Conservation (phyloP, 1,284 basidiomycete species). For the Tilletia walkeri region DNA sequence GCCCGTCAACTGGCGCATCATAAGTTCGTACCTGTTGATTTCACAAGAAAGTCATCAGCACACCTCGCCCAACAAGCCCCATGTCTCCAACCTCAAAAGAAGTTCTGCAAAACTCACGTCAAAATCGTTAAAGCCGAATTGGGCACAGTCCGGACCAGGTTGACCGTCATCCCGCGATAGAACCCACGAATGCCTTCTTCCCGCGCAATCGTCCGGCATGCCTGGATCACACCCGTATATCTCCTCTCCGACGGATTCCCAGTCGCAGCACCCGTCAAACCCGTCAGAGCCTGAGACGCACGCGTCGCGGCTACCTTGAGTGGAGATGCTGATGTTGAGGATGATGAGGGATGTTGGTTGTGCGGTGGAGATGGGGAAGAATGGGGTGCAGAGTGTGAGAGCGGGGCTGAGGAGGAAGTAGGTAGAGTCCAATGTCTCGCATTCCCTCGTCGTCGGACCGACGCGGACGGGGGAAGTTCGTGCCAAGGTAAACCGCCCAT, state of each 20-base stretch:
- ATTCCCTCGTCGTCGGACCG: conserved; percentile 70
- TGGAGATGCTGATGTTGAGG: not conserved
- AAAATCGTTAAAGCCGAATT: conserved; percentile 51
- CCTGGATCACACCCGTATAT: conserved; percentile 44
- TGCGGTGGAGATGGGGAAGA: not conserved
- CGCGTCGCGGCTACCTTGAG: not conserved
- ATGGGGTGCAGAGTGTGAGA: not conserved
- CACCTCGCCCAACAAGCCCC: no score
- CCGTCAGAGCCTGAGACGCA: not conserved
- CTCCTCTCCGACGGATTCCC: conserved; percentile 16
- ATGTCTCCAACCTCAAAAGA: no score
- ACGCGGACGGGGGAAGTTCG: conserved; percentile 82
- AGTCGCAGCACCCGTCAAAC: not conserved
- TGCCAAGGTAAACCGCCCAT: conserved; percentile 68
- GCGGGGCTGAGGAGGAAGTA: no score
- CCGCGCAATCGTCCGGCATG: conserved; percentile 32
- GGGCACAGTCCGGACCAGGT: conserved; percentile 51
- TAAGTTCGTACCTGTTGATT: conserved; percentile 41
- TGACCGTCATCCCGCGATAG: conserved; percentile 53
- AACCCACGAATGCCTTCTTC: conserved; percentile 50
- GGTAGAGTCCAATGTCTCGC: no score
- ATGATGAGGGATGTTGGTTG: not conserved
- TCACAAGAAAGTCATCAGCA: not conserved
- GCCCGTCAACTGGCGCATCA: conserved; percentile 44
- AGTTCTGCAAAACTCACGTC: conserved; percentile 29